Conservation (phyloP, 2,329 filamentous ascomycete genomes). For the Pseudogymnoascus sp. region DNA sequence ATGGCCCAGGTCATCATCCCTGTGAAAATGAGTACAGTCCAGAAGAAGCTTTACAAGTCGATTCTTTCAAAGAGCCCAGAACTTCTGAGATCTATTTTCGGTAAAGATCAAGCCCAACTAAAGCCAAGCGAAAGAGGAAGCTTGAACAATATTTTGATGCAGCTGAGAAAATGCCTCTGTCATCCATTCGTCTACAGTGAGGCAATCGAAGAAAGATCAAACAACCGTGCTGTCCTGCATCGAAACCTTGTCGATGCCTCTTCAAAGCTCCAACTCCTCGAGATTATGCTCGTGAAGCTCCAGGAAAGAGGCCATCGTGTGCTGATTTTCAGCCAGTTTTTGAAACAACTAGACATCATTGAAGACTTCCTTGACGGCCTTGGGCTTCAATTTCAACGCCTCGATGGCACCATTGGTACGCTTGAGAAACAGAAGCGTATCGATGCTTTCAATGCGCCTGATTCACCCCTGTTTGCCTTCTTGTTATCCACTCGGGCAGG, state of each 20-base stretch:
- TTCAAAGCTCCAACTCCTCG: conserved; percentile 76
- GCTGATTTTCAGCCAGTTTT: conserved; percentile 91
- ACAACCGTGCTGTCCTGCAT: conserved; percentile 55
- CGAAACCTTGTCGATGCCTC: conserved; percentile 86
- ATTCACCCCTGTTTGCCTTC: conserved; percentile 81
- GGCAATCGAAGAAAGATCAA: conserved; percentile 75
- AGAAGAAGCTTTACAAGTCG: conserved; percentile 89
- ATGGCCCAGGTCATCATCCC: conserved; percentile 94
- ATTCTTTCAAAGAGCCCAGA: conserved; percentile 87
- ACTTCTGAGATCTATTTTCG: conserved; percentile 80
- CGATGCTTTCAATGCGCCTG: conserved; percentile 81
- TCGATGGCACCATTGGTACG: conserved; percentile 77
- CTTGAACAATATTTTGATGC: conserved; percentile 90
- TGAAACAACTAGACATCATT: conserved; percentile 78
- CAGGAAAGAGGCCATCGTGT: conserved; percentile 81
- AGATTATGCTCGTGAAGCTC: conserved; percentile 80
- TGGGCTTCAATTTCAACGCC: conserved; percentile 64
- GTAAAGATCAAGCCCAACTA: conserved; percentile 48
- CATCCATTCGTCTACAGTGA: conserved; percentile 93
- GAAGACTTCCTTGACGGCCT: conserved; percentile 85
- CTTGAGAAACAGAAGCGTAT: conserved; percentile 91
- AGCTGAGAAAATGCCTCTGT: conserved; percentile 87
- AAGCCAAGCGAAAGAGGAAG: conserved; percentile 68
- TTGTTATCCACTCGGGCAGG: conserved; percentile 88
- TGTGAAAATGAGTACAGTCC: conserved; percentile 87